A percentile compares a stretch with the other conserved stretches of the same genome.
These are phyloP conservation scores for Choanephora cucurbitarum DNA, from an alignment of 371 early-diverging fungal genomes.

Conservation along the genomic window DNA sequence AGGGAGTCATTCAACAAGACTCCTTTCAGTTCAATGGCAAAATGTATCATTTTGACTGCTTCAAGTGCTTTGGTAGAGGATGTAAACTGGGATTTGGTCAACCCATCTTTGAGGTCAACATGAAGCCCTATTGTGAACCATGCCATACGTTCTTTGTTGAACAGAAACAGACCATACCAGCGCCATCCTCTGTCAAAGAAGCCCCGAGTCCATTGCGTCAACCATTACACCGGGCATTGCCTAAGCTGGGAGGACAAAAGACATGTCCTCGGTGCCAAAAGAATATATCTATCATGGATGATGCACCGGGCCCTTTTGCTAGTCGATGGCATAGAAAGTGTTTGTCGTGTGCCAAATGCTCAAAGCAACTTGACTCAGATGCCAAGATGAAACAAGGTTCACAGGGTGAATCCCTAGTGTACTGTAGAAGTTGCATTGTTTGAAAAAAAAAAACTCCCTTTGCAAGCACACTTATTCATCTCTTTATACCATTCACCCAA, in stretches of 20 bases:
- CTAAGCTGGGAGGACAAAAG: constrained; percentile 57
- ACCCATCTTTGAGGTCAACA: constrained; percentile 20
- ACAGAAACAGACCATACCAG: not conserved
- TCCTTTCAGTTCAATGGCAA: constrained; percentile 17
- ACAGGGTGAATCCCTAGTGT: constrained; percentile 38
- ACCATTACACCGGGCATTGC: constrained; percentile 20
- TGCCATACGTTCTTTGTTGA: constrained; percentile 4
- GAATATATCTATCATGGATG: constrained; percentile 59
- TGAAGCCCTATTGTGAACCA: constrained; percentile 10
- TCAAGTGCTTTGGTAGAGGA: constrained; percentile 35
- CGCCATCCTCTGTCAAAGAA: constrained; percentile 13
- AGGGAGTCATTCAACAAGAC: constrained; percentile 14
- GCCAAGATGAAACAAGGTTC: constrained; percentile 50
- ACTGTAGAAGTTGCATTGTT: constrained; percentile 49
- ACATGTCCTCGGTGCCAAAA: constrained; percentile 55
- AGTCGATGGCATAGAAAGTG: constrained; percentile 68
- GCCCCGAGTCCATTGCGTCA: constrained; percentile 10
- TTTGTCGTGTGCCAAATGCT: constrained; percentile 51
- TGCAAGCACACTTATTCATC: too few species aligned
- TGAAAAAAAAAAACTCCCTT: constrained; percentile 2
- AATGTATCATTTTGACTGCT: constrained; percentile 25
- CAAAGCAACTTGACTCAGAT: constrained; percentile 59
- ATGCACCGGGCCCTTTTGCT: constrained; percentile 56
- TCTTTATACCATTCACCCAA: not conserved
- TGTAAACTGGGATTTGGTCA: constrained; percentile 14